Evolutionary conservation across 257 asterid genomes (phyloP).

Genomic region (Solanum paucissectum): DNA sequence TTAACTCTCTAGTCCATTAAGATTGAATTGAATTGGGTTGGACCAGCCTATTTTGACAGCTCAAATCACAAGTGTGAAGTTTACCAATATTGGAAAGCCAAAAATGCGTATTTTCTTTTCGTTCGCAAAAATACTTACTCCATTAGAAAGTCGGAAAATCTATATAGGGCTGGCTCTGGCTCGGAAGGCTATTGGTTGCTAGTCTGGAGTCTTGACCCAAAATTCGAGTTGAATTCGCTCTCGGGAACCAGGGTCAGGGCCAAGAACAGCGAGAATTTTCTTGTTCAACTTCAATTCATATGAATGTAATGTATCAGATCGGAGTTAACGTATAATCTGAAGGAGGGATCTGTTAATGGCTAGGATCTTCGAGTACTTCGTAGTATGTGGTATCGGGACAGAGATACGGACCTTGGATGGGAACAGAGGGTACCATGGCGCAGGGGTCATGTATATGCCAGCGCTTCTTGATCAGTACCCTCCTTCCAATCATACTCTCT

Average conservation of each 20-base stretch:
- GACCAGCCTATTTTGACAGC: no score
- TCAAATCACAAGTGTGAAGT: no score
- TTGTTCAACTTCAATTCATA: neutral
- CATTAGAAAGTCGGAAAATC: neutral
- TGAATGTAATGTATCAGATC: neutral
- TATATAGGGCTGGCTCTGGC: neutral
- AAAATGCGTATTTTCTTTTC: no score
- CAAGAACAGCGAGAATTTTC: neutral
- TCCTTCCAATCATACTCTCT: constrained; percentile 52
- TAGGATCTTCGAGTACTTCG: constrained; percentile 79
- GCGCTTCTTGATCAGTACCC: constrained; percentile 80
- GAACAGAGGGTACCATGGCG: constrained; percentile 61
- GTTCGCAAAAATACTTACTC: no score
- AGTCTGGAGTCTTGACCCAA: neutral
- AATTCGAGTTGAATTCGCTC: neutral
- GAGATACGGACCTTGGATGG: constrained; percentile 84
- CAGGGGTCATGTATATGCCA: constrained; percentile 48
- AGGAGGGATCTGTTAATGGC: neutral
- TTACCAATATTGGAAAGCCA: no score
- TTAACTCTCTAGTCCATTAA: no score
- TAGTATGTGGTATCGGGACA: constrained; percentile 83
- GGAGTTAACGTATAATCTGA: neutral
- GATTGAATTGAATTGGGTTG: no score
- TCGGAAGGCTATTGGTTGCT: neutral
- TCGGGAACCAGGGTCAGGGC: neutral